A percentile compares a stretch with the other conserved stretches of the same genome.
phyloP scores from a whole-genome alignment of 768 basidiomycete species.

The Porpolomopsis calyptriformis region DNA sequence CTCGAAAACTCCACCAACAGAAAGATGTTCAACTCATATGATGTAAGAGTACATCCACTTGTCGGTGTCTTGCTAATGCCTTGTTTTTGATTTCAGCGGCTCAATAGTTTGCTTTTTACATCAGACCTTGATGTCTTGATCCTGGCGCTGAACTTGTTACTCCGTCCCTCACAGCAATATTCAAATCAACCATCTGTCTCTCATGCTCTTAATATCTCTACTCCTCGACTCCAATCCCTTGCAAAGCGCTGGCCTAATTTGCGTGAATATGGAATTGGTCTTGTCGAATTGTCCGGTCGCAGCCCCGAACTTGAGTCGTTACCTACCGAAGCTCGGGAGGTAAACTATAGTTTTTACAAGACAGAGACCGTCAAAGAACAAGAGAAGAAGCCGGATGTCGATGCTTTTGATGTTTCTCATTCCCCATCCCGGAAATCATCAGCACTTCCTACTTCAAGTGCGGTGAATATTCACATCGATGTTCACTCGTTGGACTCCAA shows the following conservation, averaged over 20 bases:
- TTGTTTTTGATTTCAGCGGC: constrained; percentile 43
- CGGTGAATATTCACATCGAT: constrained; percentile 52
- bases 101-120: constrained; percentile 80
- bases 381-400: constrained; percentile 38
- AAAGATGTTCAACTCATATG: constrained; percentile 93
- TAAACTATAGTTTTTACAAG: constrained; percentile 73
- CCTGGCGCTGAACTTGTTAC: constrained; percentile 70
- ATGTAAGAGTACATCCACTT: constrained; percentile 52
- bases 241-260: constrained; percentile 78
- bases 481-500: constrained; percentile 50
- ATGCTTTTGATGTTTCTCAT: constrained; percentile 30
- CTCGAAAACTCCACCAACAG: constrained; percentile 97
- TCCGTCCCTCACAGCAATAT: constrained; percentile 93
- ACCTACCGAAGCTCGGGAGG: constrained; percentile 65
- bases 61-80: constrained; percentile 7
- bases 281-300: constrained; percentile 61
- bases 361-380: constrained; percentile 39
- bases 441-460: constrained; percentile 32
- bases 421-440: constrained; percentile 40
- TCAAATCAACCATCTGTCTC: constrained; percentile 79
- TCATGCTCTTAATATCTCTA: constrained; percentile 71
- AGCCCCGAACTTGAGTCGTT: constrained; percentile 46
- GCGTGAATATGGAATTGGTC: constrained; percentile 68
- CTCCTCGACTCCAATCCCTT: constrained; percentile 69
- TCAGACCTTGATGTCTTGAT: constrained; percentile 85